Evolutionary conservation across 129 eudicot species (phyloP), one percentile per base, ranked within the genome.

Genomic region (Flaveria linearis): DNA sequence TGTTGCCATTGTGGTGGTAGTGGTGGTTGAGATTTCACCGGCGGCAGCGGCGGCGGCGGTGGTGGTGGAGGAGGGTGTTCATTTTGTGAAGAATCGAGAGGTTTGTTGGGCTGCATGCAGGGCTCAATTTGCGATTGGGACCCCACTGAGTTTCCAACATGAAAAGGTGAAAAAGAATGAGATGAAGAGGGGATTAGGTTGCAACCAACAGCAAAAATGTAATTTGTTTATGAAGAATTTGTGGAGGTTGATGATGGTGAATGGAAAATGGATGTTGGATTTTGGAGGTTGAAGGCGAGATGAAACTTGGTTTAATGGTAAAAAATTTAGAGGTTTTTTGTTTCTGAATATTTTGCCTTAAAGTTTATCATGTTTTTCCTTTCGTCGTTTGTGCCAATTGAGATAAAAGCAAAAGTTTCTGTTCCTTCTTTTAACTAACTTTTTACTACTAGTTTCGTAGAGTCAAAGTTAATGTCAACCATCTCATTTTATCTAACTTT

Each of bases 91-190:
- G 75, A 2, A 11, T 23, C 10, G 4, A 74, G 74, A 72, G 78
- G 43, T 1, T 53, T 23, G 79, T 80, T 52, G 70, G 65, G 79
- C 45, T 73, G 84, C 84, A 80, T 73, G 75, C 67, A 75, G 83
- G 78, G 78, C 72, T 72, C 58, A 26, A 66, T 55, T 55, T 17
- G 26, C 52, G 72, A 39, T 55, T 17, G 26, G 60, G 72, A 39
- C 76, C 82, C 84, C 84, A 49, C 74, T 25, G 14, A 57, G 47
- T 45, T 18, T 65, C 74, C 78, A 73, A 73, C 78, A 73, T 72
- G 67, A 72, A 60, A 64, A 20, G 73, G 13, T 13, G 74, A 72
- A 63, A 36, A n/a, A 63, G 67, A 50, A 9, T 3, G 43, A 52
- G 79, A 78, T 70, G 42, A 58, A 78, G 71, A 60, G 76, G 53